Evolutionary conservation across 2,329 filamentous ascomycete genomes (phyloP), one percentile per base, ranked within the genome.

Genomic region (Fusarium nanum): DNA sequence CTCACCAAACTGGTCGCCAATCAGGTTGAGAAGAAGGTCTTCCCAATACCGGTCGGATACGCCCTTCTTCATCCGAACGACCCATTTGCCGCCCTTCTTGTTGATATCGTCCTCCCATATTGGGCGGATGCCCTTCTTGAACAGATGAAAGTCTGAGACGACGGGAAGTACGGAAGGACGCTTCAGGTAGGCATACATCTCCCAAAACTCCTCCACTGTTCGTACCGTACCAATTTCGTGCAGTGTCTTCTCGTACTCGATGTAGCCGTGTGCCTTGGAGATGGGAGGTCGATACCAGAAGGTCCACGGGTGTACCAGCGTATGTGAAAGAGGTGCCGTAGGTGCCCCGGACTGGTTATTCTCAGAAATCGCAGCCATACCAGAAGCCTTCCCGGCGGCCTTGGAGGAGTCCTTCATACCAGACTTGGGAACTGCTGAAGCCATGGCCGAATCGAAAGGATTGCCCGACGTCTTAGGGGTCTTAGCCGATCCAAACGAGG

Each of bases 81-180:
- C 94, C 95, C 95, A 99, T 83, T 99, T 99, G 54, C 96, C 96
- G 57, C 96, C 96, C 73, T 91, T 92, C 81, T 93, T 96, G 83
- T 99, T 99, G 79, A 97, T 93, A 48, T 97, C 94, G 75, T 99
- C 96, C 81, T 99, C 96, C 96, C 96, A 99, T 74, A 99, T 96
- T 23, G 96, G 96, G 65, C 96, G 90, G 67, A 99, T 94, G 57
- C 94, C 95, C 78, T 96, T 94, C 82, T 96, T 97, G 85, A 99
- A 99, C 64, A 99, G 91, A 79, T 99, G 96, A 78, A 98, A 99
- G 81, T 99, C 96, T 25, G 94, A 98, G 30, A 98, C 95, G 7
- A 95, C 91, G 9, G 95, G 95, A 61, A 99, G 85, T 34, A 87
- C 84, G 37, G 94, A 98, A 4, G 97, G 96, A 28, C 92, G 89